phyloP scores from a whole-genome alignment of 257 asterid species.

The Avicennia marina region DNA sequence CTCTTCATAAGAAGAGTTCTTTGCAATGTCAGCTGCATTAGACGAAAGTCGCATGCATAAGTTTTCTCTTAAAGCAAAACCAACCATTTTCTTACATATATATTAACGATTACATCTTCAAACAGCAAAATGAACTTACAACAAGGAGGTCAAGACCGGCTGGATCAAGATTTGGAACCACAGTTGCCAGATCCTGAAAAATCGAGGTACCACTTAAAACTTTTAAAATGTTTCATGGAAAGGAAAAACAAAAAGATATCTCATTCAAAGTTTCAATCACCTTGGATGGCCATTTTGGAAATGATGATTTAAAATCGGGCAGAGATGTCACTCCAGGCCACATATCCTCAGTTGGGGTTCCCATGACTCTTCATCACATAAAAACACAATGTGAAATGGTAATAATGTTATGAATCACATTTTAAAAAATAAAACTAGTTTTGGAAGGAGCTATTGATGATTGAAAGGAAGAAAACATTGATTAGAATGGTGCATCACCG shows the following conservation, averaged over 20 bases:
- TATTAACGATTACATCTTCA: constrained; percentile 2
- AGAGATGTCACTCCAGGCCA: constrained; percentile 98
- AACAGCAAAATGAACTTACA: constrained; percentile 48
- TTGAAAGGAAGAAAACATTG: background rate
- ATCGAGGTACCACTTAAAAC: constrained; percentile 9
- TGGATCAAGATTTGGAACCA: constrained; percentile 73
- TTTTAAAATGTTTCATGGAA: constrained; percentile 6
- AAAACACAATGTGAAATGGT: too few relatives aligned
- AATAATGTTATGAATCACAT: background rate
- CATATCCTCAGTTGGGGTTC: constrained; percentile 92
- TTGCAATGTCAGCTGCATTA: background rate
- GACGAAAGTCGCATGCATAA: constrained; percentile 3
- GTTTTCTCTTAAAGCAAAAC: background rate
- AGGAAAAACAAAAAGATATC: background rate
- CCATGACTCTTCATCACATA: constrained; percentile 56
- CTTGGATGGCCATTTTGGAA: constrained; percentile 85
- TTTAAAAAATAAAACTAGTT: background rate
- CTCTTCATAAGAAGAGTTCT: background rate
- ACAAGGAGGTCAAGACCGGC: constrained; percentile 79
- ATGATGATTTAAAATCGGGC: constrained; percentile 83
- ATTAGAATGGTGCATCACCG: constrained; percentile 43
- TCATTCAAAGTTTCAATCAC: constrained; percentile 29
- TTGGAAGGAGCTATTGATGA: background rate
- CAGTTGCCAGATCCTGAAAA: constrained; percentile 67
- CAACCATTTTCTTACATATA: background rate